These are phyloP conservation scores for Boletus insuetus DNA, from an alignment of 768 basidiomycete genomes.

Conservation along the genomic window DNA sequence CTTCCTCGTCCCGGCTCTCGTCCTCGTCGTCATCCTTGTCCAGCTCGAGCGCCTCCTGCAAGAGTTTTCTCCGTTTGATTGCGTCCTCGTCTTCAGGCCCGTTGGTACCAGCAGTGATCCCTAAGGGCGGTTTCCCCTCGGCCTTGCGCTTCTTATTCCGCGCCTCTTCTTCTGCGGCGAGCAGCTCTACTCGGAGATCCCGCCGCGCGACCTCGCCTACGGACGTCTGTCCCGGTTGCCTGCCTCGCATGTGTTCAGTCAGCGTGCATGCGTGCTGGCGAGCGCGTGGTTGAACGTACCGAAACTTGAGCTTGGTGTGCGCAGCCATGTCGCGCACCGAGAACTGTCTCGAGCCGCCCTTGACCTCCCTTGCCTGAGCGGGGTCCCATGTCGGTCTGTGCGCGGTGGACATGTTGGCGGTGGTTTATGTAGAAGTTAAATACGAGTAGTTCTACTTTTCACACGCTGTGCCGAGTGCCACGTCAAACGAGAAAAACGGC, in stretches of 20 bases:
- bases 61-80: conserved; percentile 80
- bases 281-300: conserved; percentile 43
- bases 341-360: conserved; percentile 88
- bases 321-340: conserved; percentile 92
- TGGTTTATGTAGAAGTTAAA: background rate
- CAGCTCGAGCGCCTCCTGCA: conserved; percentile 82
- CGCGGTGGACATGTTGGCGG: conserved; percentile 73
- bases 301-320: conserved; percentile 97
- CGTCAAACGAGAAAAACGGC: conserved; percentile 5
- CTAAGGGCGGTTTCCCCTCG: conserved; percentile 53
- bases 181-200: conserved; percentile 81
- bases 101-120: conserved; percentile 27
- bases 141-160: conserved; percentile 90
- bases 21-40: conserved; percentile 87
- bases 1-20: conserved; percentile 40
- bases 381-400: conserved; percentile 98
- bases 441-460: background rate
- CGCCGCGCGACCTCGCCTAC: conserved; percentile 68
- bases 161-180: conserved; percentile 84
- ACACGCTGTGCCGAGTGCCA: conserved; percentile 11
- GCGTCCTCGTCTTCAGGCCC: conserved; percentile 58
- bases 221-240: conserved; percentile 90
- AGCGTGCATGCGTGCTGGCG: too few species aligned
- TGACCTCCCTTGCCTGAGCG: conserved; percentile 89
- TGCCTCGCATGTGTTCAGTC: conserved; percentile 20